Base-by-base conservation (phyloP, 202 grass and related monocot species). In the Cymbopogon flexuosus region DNA sequence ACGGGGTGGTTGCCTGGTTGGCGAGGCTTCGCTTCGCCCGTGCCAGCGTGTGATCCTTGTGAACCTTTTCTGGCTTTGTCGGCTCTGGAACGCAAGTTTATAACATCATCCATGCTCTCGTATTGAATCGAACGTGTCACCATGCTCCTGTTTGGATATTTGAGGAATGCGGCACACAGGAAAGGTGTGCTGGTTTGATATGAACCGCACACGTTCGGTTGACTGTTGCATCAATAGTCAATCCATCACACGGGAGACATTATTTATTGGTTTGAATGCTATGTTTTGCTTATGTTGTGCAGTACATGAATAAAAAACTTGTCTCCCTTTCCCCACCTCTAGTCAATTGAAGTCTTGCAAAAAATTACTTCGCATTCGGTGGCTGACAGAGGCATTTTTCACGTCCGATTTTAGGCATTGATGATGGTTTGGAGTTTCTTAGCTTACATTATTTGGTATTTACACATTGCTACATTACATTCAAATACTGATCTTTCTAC, bases 11-110 rank as follows among this genome's bases (percentile, higher is more conserved):
- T 57, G 62, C 27, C 27, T 33, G 31, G 31, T 33, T 33, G 31
- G 62, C 5, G 9, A 16, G 21, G 65, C 8, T 64, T 70, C 51
- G n/a, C 10, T 8, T 31, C 42, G 79, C 35, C 58, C 70, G 60
- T 79, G 10, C 23, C 27, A 72, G 59, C 27, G 0, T 65, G 58
- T 72, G 43, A 72, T 82, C 69, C 65, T 41, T 63, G 78, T 70
- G 15, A 58, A 18, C 22, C 18, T 63, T 77, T 77, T 71, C 18
- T 59, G 45, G 34, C 16, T 22, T 8, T 58, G 10, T 73, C 35
- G 2, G 45, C 19, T 37, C 13, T 39, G 31, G 54, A 31, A 18
- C 7, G 23, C 29, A 56, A 56, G 52, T 56, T 56, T 56, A 21
- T 56, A 56, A 9, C 21, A 33, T 23, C 31, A 22, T 13, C 3